Evolutionary conservation across 257 asterid species (phyloP), one percentile per base, ranked within the genome.

Genomic region (Scutellaria minor): DNA sequence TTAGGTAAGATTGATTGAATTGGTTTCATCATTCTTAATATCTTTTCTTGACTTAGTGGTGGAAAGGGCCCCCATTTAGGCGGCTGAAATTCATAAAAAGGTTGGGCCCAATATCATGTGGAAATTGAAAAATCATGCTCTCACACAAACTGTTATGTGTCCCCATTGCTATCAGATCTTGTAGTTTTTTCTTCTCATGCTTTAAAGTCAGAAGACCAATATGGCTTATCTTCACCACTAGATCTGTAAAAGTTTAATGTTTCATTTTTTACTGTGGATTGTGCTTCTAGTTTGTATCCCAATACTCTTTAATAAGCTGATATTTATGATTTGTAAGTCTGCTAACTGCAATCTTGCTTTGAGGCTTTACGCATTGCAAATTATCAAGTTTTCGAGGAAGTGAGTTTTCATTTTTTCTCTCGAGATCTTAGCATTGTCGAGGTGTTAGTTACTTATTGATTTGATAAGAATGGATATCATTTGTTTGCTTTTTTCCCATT

Each of bases 21-120:
- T 64, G 66, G 59, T 45, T 70, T 50, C 57, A 18, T 77, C 54
- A 52, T 71, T 50, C 56, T 64, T 65, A 62, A 41, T 31, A 39
- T 72, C 45, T 56, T 79, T 73, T 78, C 40, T 61, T 57, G 79
- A 74, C 67, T 76, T 78, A 81, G 77, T 76, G 81, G 63, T 72
- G 61, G 76, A 40, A 53, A 81, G 87, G 93, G 68, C 78, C 90
- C 88, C 71, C 87, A 60, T 63, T 60, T 72, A 62, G 77, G 72
- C 66, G 73, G 73, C 81, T 63, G 69, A 80, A 77, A 66, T 83
- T 80, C 77, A 70, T 24, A 63, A 31, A 80, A 65, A 62, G 14
- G 9, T 60, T 77, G 80, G 85, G 82, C 80, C 83, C 76, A 72
- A 42, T 72, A 48, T 77, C 83, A 81, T 77, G 86, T 75, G 82